These are phyloP conservation scores for Komagataella pseudopastoris DNA, from an alignment of 805 yeast genomes.

Conservation along the genomic window DNA sequence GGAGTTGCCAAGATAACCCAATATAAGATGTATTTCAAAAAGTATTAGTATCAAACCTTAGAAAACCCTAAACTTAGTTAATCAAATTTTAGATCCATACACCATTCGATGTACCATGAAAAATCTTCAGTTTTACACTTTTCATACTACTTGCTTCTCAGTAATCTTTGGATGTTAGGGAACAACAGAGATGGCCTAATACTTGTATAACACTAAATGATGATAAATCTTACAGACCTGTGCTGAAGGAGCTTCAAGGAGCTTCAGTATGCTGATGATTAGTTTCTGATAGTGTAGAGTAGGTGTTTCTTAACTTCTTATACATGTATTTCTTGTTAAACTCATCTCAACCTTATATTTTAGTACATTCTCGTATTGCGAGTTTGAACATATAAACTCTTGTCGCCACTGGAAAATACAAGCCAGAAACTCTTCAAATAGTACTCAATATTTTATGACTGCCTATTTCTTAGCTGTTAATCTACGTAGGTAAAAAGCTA, in stretches of 20 bases:
- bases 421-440: neutral
- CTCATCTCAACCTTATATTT: too few relatives aligned
- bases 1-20: neutral
- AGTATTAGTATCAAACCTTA: neutral
- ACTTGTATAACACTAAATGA: neutral
- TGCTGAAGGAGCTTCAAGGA: neutral
- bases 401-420: neutral
- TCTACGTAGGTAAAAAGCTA: constrained; percentile 99
- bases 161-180: neutral
- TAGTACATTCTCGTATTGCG: too few relatives aligned
- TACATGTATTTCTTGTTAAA: too few relatives aligned
- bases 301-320: neutral
- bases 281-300: neutral
- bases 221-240: neutral
- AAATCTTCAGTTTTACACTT: neutral
- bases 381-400: too few relatives aligned
- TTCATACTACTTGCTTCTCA: neutral
- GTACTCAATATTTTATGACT: neutral
- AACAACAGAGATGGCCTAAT: neutral
- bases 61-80: neutral
- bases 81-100: neutral
- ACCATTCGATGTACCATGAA: neutral
- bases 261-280: neutral
- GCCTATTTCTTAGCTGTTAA: constrained; percentile 95
- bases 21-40: too few relatives aligned